These are phyloP conservation scores for Emergomyces pasteurianus DNA, from an alignment of 2,329 filamentous ascomycete species.

Conservation along the genomic window DNA sequence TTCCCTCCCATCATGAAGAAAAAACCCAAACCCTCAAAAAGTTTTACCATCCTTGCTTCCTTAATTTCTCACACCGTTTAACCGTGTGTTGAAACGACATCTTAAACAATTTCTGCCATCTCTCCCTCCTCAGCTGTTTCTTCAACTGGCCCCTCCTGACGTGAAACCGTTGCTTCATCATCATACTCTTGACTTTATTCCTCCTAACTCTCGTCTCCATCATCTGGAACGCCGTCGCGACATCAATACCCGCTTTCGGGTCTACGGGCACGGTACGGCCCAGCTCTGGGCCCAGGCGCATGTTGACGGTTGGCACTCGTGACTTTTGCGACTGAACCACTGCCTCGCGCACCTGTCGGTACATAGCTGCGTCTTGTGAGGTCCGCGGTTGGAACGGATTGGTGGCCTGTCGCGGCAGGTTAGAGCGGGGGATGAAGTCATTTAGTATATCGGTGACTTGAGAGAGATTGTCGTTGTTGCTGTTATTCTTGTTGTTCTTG, in stretches of 20 bases:
- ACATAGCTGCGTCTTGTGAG: not conserved
- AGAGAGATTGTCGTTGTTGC: not conserved
- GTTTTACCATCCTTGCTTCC: constrained; percentile 34
- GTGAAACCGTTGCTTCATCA: constrained; percentile 28
- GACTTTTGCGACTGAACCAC: not conserved
- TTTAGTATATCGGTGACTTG: not conserved
- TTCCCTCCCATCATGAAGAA: not conserved
- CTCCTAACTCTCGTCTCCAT: constrained; percentile 16
- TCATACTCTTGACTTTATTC: constrained; percentile 25
- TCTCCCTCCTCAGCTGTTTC: constrained; percentile 26
- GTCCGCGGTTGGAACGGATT: not conserved
- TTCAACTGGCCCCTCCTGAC: constrained; percentile 29
- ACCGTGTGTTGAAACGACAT: constrained; percentile 33
- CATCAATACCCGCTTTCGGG: constrained; percentile 12
- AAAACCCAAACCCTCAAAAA: not conserved
- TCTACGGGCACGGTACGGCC: constrained; percentile 15
- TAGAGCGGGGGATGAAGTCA: not conserved
- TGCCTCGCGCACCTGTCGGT: not conserved
- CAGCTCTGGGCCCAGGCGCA: constrained; percentile 17
- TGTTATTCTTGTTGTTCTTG: not conserved
- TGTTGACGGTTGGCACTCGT: constrained; percentile 2
- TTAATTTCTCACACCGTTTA: constrained; percentile 32
- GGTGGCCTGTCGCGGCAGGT: not conserved
- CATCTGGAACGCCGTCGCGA: constrained; percentile 13
- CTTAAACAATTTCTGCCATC: constrained; percentile 36